phyloP scores from a whole-genome alignment of 352 stramenopile genomes.

The Plasmopara halstedii region DNA sequence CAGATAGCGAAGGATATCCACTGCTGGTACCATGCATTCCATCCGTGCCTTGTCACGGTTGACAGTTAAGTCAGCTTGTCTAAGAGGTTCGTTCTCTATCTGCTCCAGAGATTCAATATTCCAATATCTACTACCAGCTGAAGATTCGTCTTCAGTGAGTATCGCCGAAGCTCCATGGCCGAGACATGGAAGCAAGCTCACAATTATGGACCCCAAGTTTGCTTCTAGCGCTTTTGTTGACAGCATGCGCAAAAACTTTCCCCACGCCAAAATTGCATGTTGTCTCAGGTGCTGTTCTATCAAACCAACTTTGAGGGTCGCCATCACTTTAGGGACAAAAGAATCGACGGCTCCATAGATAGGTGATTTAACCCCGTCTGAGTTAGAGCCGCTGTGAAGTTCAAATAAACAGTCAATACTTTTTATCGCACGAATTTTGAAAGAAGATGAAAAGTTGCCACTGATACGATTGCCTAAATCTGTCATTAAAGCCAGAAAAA shows the following conservation, averaged over 20 bases:
- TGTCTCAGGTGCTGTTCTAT: conserved; percentile 45
- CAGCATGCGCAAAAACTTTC: conserved; percentile 72
- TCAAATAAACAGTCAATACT: conserved; percentile 67
- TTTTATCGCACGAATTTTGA: conserved; percentile 58
- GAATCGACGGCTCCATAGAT: conserved; percentile 53
- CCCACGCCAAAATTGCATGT: conserved; percentile 63
- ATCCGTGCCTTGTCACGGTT: conserved; percentile 7
- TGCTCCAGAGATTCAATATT: conserved; percentile 37
- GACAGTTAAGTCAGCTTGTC: conserved; percentile 8
- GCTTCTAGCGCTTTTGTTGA: conserved; percentile 69
- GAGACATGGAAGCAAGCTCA: conserved; percentile 78
- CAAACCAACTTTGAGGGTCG: conserved; percentile 74
- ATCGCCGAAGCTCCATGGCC: conserved; percentile 34
- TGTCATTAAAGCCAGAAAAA: conserved; percentile 81
- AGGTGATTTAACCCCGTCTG: conserved; percentile 19
- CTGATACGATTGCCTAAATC: conserved; percentile 61
- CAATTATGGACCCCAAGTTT: conserved; percentile 83
- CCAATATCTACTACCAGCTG: conserved; percentile 23
- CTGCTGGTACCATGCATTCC: conserved; percentile 20
- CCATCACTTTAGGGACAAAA: conserved; percentile 87
- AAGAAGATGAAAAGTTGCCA: conserved; percentile 25
- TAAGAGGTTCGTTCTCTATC: conserved; percentile 3
- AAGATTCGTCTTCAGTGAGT: conserved; percentile 23
- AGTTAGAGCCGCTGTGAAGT: conserved; percentile 34
- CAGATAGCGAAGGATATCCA: conserved; percentile 54